Percentiles rank a stretch among this genome's conserved stretches.
These are phyloP conservation scores for Termitomyces bulborhizus DNA, from an alignment of 768 basidiomycete genomes.

Conservation along the genomic window DNA sequence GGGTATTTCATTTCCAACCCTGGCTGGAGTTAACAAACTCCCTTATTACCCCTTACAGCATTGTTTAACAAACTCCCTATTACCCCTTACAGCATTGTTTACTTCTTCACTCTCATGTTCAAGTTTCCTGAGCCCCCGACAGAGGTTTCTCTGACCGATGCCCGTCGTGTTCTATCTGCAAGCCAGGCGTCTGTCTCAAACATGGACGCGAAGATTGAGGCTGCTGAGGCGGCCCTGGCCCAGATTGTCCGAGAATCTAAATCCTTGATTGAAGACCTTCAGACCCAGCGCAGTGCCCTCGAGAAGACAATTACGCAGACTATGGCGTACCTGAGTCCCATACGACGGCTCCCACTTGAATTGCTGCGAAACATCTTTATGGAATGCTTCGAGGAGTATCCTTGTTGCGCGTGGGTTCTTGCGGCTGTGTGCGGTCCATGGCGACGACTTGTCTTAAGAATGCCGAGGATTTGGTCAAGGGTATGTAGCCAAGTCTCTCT, in stretches of 20 bases:
- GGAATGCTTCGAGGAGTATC: slow-evolving; percentile 60
- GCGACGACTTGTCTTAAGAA: slow-evolving; percentile 57
- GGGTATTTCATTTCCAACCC: slow-evolving; percentile 3
- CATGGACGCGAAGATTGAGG: slow-evolving; percentile 42
- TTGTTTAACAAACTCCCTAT: slow-evolving; percentile 4
- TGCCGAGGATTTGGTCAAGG: slow-evolving; percentile 75
- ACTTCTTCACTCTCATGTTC: slow-evolving; percentile 20
- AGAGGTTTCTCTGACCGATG: slow-evolving; percentile 41
- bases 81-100: slow-evolving; percentile 7
- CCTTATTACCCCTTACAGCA: slow-evolving; percentile 4
- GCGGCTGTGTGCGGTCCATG: slow-evolving; percentile 63
- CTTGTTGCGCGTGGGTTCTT: slow-evolving; percentile 74
- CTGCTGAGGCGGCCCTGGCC: slow-evolving; percentile 50
- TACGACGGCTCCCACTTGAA: slow-evolving; percentile 65
- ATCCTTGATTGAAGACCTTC: slow-evolving; percentile 47
- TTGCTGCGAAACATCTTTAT: slow-evolving; percentile 70
- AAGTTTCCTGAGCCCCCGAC: slow-evolving; percentile 57
- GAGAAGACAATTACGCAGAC: slow-evolving; percentile 44
- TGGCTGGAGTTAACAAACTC: background rate
- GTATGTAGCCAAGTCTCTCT: slow-evolving; percentile 32
- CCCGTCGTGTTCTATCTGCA: slow-evolving; percentile 38
- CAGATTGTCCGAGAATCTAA: slow-evolving; percentile 52
- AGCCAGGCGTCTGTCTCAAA: slow-evolving; percentile 24
- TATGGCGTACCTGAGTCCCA: slow-evolving; percentile 65
- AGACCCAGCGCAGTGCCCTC: slow-evolving; percentile 39